These are phyloP conservation scores for Cicer arietinum DNA, from an alignment of 306 rosid species.

Conservation along the genomic window DNA sequence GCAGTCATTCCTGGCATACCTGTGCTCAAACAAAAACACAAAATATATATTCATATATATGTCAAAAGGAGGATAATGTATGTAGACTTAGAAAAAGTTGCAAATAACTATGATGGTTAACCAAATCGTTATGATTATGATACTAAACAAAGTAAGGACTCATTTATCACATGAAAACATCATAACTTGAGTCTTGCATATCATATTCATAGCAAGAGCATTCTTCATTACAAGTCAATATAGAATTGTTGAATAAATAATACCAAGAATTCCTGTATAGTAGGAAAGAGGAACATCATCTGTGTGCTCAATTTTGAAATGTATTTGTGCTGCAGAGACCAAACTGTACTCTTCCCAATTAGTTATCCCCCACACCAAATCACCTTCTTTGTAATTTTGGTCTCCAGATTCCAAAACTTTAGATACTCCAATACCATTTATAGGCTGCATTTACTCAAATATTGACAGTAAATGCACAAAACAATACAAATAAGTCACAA, in stretches of 20 bases:
- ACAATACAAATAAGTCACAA: not conserved
- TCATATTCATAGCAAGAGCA: not conserved
- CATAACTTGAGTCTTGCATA: not conserved
- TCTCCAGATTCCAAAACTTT: constrained; percentile 42
- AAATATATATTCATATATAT: too few species aligned
- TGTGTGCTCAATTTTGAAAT: constrained; percentile 40
- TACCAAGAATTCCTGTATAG: constrained; percentile 49
- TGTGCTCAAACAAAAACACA: too few species aligned
- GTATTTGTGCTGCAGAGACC: constrained; percentile 36
- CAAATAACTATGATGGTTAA: too few species aligned
- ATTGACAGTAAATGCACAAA: not conserved
- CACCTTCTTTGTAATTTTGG: constrained; percentile 37
- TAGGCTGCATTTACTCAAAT: constrained; percentile 29
- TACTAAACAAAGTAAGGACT: not conserved
- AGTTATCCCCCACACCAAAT: constrained; percentile 41
- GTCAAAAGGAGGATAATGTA: too few species aligned
- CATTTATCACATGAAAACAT: constrained; percentile 16
- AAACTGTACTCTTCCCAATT: constrained; percentile 45
- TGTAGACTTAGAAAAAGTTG: too few species aligned
- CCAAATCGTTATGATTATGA: not conserved
- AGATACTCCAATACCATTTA: constrained; percentile 42
- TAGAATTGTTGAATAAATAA: not conserved
- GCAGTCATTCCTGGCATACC: too few species aligned
- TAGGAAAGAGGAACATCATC: constrained; percentile 42
- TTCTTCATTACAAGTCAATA: constrained; percentile 6